Conservation (phyloP, 1,284 basidiomycete genomes). For the Pisolithus thermaeus region DNA sequence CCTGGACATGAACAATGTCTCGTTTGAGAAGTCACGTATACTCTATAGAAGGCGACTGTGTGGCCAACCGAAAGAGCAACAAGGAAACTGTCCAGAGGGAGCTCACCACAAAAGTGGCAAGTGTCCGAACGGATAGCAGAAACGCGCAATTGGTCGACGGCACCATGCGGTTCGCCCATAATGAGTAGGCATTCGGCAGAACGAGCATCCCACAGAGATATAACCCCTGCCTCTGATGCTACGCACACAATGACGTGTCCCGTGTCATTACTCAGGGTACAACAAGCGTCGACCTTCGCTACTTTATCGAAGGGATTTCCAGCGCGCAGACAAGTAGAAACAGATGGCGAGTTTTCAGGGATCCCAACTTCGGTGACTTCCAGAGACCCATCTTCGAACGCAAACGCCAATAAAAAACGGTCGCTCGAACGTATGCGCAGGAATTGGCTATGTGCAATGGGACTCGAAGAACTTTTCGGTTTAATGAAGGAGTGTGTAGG, state of each 20-base stretch:
- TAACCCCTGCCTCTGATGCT: conserved; percentile 58
- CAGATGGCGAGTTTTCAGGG: conserved; percentile 28
- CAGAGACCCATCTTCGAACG: conserved; percentile 56
- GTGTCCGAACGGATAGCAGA: conserved; percentile 43
- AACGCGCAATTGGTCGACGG: conserved; percentile 48
- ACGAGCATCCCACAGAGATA: conserved; percentile 65
- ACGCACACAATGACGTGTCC: conserved; percentile 51
- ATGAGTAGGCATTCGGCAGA: conserved; percentile 56
- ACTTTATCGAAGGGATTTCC: conserved; percentile 54
- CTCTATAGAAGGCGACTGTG: conserved; percentile 54
- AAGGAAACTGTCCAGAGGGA: conserved; percentile 56
- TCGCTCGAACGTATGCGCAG: conserved; percentile 41
- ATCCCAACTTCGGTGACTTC: conserved; percentile 53
- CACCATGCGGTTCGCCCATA: conserved; percentile 53
- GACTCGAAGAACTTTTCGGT: conserved; percentile 36
- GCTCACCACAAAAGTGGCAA: conserved; percentile 65
- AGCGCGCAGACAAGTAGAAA: conserved; percentile 46
- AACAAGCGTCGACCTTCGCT: conserved; percentile 46
- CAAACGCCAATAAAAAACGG: conserved; percentile 50
- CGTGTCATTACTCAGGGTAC: conserved; percentile 43
- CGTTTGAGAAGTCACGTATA: conserved; percentile 51
- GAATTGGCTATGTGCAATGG: conserved; percentile 44
- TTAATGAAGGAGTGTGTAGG: conserved; percentile 37
- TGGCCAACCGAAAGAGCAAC: conserved; percentile 59
- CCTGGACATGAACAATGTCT: conserved; percentile 62